These are phyloP conservation scores for Nicotiana sylvestris DNA, from an alignment of 257 asterid genomes.

Conservation along the genomic window DNA sequence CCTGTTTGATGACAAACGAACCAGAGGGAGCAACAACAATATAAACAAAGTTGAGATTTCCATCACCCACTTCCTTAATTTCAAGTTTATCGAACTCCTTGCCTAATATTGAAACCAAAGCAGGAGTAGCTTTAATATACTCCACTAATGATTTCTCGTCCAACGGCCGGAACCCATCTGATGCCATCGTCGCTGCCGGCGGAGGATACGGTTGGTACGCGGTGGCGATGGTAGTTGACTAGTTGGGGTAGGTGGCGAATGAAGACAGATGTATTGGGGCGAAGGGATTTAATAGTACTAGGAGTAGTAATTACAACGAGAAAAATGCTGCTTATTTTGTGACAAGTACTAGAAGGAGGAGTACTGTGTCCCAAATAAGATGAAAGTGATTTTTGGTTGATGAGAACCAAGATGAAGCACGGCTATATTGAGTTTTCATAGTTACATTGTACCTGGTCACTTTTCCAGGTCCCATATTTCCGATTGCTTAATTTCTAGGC, in stretches of 20 bases:
- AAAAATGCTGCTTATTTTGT: not conserved
- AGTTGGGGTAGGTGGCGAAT: conserved; percentile 11
- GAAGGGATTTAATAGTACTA: not conserved
- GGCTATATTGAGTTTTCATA: not conserved
- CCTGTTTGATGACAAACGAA: conserved; percentile 90
- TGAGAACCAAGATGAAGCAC: not conserved
- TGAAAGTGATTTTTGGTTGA: not conserved
- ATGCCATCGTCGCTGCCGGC: conserved; percentile 30
- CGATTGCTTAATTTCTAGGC: not conserved
- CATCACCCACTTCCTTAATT: conserved; percentile 92
- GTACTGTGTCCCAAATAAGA: not conserved
- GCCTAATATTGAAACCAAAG: conserved; percentile 62
- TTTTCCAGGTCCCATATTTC: not conserved
- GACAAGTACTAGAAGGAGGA: not conserved
- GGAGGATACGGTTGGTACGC: not conserved
- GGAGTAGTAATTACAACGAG: not conserved
- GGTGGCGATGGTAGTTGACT: not conserved
- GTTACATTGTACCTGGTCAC: conserved; percentile 16
- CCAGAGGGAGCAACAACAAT: conserved; percentile 57
- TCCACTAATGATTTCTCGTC: conserved; percentile 70
- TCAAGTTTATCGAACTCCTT: conserved; percentile 52
- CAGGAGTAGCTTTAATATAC: conserved; percentile 69
- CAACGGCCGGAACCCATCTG: conserved; percentile 61
- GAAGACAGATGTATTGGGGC: not conserved
- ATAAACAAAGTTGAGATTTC: conserved; percentile 92